Evolutionary conservation across 2,329 filamentous ascomycete species (phyloP), one percentile per base, ranked within the genome.

Genomic region (Alternaria novae-zelandiae): DNA sequence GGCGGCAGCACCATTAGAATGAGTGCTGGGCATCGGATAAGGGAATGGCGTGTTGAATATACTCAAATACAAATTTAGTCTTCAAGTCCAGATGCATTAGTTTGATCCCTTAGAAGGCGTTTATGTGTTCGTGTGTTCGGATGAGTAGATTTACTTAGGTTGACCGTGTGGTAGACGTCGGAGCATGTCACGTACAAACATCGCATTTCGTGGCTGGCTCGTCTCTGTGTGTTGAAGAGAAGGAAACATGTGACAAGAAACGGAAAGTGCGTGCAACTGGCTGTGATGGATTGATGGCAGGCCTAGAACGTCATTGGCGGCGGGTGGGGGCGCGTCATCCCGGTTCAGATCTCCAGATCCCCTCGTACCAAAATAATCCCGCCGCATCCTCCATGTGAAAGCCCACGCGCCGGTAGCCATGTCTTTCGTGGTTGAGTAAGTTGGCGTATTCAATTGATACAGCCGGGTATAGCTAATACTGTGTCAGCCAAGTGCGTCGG

Each of bases 401-500:
- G 67, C 68, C 66, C 66, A 69, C 66, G 62, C 68, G 68, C 65
- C 68, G 67, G 64, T 69, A 73, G 50, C 68, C 67, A 82, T 82
- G 80, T 81, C 79, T 57, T 81, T 81, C 55, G 79, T 81, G 68
- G 78, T 80, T 45, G 80, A 82, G 79, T 81, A 70, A 70, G 78
- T 73, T 21, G 26, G 51, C 12, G 36, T 4, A 12, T 30, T 21
- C 25, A 13, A 28, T 25, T 32, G 49, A 43, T 23, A 23, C 13
- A 13, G 12, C 26, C 2, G 11, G 20, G 3, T 15, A 17, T 21
- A 41, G 53, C 70, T 69, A 59, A 71, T 25, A n/a, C 17, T 0
- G 20, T 12, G 36, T 15, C 64, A 87, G 86, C 76, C 86, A 88
- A 70, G 80, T 88, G 61, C 85, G 83, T 59, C 83, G 82, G 54